Base-by-base conservation (phyloP, 192 early-diverging fungal genomes). In the Mortierella antarctica region DNA sequence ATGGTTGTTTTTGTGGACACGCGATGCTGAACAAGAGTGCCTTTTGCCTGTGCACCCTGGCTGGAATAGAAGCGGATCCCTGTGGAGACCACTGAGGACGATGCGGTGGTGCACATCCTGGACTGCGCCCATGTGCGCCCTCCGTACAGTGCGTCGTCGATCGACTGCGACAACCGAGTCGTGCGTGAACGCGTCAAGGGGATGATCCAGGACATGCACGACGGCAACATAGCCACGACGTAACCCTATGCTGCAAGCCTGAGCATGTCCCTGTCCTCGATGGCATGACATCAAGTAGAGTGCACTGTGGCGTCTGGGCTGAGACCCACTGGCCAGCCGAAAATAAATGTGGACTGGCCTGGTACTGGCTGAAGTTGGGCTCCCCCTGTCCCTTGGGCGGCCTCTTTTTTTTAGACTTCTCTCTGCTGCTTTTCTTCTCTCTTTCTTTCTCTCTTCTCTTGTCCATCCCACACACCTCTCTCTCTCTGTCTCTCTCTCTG, bases 181-280 rank as follows among this genome's bases (percentile, higher is more conserved):
- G 73, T 88, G 21, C 71, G 65, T 10, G 73, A 84, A 56, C 73
- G 87, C 58, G 82, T 88, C 65, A 82, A 77, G 63, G 79, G 82
- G 45, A 79, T 88, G 57, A 55, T 88, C 6, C 69, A 72, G 57
- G 66, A 67, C 14, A 47, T 73, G 53, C 58, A 54, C 14, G n/a
- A 60, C 17, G 7, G 31, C 31, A 31, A 3, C 31, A 31, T 1
- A 31, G 31, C 31, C 31, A 31, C 31, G 31, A 31, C 31, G 31
- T 31, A 31, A 31, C 31, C 31, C 31, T 31, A 31, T 31, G 31
- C 3, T 31, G 31, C 31, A 31, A 31, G 31, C 3, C 31, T 3
- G 31, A 31, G 31, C 31, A 31, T 2, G 31, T 31, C 31, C 31
- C n/a, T n/a, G n/a, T n/a, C n/a, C n/a, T n/a, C n/a, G n/a, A n/a